These are phyloP conservation scores for Gillenia trifoliata DNA, from an alignment of 306 rosid species.

Conservation along the genomic window DNA sequence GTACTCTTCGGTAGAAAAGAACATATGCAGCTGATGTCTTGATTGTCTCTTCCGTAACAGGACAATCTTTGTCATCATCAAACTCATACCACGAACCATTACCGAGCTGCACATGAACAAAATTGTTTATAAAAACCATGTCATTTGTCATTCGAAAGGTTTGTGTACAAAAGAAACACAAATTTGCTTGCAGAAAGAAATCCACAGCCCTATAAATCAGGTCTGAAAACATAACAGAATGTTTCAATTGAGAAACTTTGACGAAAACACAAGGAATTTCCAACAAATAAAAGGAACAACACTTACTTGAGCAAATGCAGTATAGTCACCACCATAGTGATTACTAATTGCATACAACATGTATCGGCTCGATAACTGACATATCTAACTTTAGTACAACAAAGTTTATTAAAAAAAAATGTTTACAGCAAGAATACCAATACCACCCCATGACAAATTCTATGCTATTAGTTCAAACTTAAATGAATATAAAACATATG, in stretches of 20 bases:
- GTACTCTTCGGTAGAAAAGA: slow-evolving; percentile 71
- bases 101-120: slow-evolving; percentile 49
- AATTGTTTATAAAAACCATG: neutral
- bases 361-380: slow-evolving; percentile 40
- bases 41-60: slow-evolving; percentile 37
- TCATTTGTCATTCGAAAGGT: too few relatives aligned
- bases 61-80: slow-evolving; percentile 59
- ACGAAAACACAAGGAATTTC: neutral
- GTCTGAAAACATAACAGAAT: neutral
- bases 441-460: neutral
- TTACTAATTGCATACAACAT: slow-evolving; percentile 70
- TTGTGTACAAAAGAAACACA: neutral
- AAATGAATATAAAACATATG: neutral
- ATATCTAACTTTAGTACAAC: too few relatives aligned
- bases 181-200: neutral
- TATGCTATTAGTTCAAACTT: neutral
- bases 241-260: neutral
- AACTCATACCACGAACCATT: slow-evolving; percentile 64
- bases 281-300: neutral
- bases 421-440: too few relatives aligned
- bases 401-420: too few relatives aligned
- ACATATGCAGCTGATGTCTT: slow-evolving; percentile 79
- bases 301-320: slow-evolving; percentile 79
- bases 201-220: neutral
- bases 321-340: slow-evolving; percentile 94